phyloP scores from a whole-genome alignment of 2,329 filamentous ascomycete species.

The Emericellopsis cladophorae region DNA sequence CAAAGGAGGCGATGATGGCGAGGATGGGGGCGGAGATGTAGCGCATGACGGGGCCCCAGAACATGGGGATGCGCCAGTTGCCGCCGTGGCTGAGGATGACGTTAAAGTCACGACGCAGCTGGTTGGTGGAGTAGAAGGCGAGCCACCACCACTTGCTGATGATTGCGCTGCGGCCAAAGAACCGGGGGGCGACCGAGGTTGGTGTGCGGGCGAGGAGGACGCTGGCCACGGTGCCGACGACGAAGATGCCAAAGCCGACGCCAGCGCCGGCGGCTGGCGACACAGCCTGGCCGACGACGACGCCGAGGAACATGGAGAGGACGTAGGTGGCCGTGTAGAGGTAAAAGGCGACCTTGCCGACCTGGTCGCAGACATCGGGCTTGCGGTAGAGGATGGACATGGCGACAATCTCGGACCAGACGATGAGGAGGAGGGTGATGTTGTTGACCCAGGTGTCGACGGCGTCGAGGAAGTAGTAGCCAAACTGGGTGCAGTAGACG shows the following conservation, averaged over 20 bases:
- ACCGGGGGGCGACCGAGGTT: slow-evolving; percentile 17
- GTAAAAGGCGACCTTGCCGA: slow-evolving; percentile 17
- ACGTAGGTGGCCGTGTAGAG: slow-evolving; percentile 32
- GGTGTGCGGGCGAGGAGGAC: slow-evolving; percentile 22
- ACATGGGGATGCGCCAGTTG: slow-evolving; percentile 17
- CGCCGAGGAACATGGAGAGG: slow-evolving; percentile 29
- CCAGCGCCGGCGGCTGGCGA: slow-evolving; percentile 24
- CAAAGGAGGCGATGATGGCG: slow-evolving; percentile 8
- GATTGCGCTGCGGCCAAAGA: slow-evolving; percentile 25
- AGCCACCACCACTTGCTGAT: slow-evolving; percentile 36
- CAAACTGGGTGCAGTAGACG: slow-evolving; percentile 40
- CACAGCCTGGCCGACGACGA: slow-evolving; percentile 27
- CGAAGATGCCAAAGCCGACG: slow-evolving; percentile 31
- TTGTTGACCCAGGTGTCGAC: slow-evolving; percentile 41
- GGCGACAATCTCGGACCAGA: slow-evolving; percentile 34
- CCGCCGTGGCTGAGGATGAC: slow-evolving; percentile 30
- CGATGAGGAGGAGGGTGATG: slow-evolving; percentile 33
- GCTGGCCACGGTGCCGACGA: slow-evolving; percentile 19
- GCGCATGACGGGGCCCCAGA: slow-evolving; percentile 8
- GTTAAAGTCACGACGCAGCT: slow-evolving; percentile 37
- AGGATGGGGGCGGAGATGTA: slow-evolving; percentile 9
- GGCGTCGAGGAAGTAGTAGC: slow-evolving; percentile 36
- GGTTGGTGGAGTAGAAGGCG: slow-evolving; percentile 39
- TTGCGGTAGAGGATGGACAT: slow-evolving; percentile 37
- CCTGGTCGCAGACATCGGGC: slow-evolving; percentile 25